phyloP scores from a whole-genome alignment of 2,329 filamentous ascomycete genomes.

The Venturia nashicola region DNA sequence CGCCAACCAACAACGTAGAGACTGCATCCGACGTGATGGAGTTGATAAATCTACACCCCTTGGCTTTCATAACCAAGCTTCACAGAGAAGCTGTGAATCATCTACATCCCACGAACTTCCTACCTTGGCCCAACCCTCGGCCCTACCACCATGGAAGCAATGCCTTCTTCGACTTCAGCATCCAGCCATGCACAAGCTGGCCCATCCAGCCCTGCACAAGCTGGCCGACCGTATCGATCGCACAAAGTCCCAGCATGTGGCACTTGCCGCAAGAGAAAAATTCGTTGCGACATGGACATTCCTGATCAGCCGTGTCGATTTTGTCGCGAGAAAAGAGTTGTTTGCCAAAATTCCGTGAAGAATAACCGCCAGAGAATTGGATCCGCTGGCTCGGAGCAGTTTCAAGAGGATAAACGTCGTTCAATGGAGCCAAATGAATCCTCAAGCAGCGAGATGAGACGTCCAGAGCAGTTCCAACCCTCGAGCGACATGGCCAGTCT shows the following conservation, averaged over 20 bases:
- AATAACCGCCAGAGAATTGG: conserved; percentile 12
- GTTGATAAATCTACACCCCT: background rate
- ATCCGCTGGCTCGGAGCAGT: background rate
- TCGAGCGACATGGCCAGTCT: background rate
- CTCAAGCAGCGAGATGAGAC: background rate
- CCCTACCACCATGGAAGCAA: background rate
- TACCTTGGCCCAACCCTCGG: background rate
- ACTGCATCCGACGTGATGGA: too few species aligned
- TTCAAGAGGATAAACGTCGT: background rate
- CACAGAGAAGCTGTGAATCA: background rate
- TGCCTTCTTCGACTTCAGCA: background rate
- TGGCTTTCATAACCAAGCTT: background rate
- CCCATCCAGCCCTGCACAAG: background rate
- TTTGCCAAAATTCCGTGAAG: conserved; percentile 24
- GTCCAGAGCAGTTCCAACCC: background rate
- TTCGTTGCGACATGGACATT: conserved; percentile 28
- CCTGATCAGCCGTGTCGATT: conserved; percentile 19
- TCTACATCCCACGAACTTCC: background rate
- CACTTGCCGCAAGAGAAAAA: conserved; percentile 27
- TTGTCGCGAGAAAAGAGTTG: conserved; percentile 25
- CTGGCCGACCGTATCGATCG: conserved; percentile 26
- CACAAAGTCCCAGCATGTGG: conserved; percentile 31
- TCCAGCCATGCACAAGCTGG: background rate
- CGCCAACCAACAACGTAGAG: too few species aligned
- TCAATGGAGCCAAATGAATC: background rate